These are phyloP conservation scores for Iris macrosiphon DNA, from an alignment of 106 monocot species.

Conservation along the genomic window DNA sequence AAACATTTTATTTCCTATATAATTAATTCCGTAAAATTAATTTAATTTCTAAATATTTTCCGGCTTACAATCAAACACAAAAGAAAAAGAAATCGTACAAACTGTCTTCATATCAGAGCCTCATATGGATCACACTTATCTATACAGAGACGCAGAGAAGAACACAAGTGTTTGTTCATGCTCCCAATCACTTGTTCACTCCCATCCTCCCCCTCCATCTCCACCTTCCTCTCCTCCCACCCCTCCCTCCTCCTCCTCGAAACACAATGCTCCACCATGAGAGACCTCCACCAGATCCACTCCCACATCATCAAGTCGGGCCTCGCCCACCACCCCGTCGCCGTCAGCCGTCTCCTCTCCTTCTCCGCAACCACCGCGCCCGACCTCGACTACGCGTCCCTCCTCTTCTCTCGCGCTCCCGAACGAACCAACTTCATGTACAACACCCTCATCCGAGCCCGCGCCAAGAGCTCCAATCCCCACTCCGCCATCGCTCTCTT, in stretches of 20 bases:
- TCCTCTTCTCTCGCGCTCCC: conserved; percentile 28
- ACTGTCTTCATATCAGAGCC: too few relatives aligned
- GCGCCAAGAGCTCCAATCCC: conserved; percentile 34
- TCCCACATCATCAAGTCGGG: conserved; percentile 46
- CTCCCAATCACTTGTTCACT: not conserved
- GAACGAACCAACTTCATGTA: conserved; percentile 40
- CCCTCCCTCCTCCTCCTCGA: conserved; percentile 29
- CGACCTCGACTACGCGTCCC: conserved; percentile 34
- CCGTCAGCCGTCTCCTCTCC: conserved; percentile 35
- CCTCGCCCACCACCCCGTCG: conserved; percentile 30
- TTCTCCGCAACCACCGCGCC: conserved; percentile 36
- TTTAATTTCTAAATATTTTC: too few relatives aligned
- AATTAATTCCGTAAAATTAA: too few relatives aligned
- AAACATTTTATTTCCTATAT: too few relatives aligned
- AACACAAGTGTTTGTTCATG: too few relatives aligned
- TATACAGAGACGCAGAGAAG: too few relatives aligned
- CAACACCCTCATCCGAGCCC: conserved; percentile 40
- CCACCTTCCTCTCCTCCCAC: conserved; percentile 36
- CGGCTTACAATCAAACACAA: too few relatives aligned
- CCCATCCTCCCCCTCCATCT: conserved; percentile 30
- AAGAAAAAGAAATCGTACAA: too few relatives aligned
- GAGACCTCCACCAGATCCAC: conserved; percentile 52
- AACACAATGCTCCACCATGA: conserved; percentile 30
- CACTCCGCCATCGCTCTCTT: conserved; percentile 33
- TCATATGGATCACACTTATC: too few relatives aligned